Evolutionary conservation across 2,329 filamentous ascomycete species (phyloP), one percentile per base, ranked within the genome.

Genomic region (Verticillium nubilum): DNA sequence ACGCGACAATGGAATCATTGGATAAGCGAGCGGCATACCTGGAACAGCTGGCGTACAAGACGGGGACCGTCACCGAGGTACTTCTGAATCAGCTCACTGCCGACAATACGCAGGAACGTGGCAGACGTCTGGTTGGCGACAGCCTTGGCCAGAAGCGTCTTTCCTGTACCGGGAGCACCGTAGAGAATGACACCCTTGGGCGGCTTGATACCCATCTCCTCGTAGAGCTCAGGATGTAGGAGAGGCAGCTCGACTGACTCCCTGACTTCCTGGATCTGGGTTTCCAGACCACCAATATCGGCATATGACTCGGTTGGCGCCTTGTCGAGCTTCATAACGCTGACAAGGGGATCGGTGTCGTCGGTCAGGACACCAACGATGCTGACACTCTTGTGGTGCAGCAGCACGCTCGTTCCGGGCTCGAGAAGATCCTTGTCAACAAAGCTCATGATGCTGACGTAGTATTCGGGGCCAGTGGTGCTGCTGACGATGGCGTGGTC

Each of bases 121-220:
- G 95, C 95, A 9, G 95, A 98, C 50, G 95, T 99, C 70, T 92
- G 96, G 78, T 99, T 98, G 69, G 95, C 95, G 35, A 99, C 95
- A 23, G 95, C 95, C 82, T 99, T 99, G 73, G 98, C 93, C 70
- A 97, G 78, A 91, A 97, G 96, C 15, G 93, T 97, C 82, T 97
- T 97, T 71, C 93, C 93, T 13, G 92, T 97, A 72, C 95, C 95
- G 1, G 95, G 95, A 28, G 95, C 95, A 1, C 95, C 95, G 73
- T 99, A 99, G 27, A 99, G 88, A 70, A 99, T 99, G 68, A 99
- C 95, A 83, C 95, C 95, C 84, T 99, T 99, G 62, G 95, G 95
- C 4, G 95, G 95, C 78, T 99, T 99, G 83, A 99, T 98, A 71
- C 95, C 95, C 95, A 99, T 99, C 80, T 99, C 95, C 76, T 99